phyloP scores from a whole-genome alignment of 164 flowering plant genomes.

The Paratinospora sagittata region DNA sequence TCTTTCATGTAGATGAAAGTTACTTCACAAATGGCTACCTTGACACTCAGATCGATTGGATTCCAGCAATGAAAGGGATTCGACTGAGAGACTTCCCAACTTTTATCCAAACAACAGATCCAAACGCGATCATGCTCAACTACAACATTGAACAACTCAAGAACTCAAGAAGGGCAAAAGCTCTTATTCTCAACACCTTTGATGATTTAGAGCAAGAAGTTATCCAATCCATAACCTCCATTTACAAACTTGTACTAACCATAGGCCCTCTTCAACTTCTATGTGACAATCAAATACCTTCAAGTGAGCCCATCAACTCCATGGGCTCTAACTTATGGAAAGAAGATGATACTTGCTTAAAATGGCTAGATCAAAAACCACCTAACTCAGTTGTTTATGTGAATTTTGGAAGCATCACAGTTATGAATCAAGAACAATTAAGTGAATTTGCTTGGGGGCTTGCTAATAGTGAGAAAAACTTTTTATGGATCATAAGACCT shows the following conservation, averaged over 20 bases:
- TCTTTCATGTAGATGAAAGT: constrained; percentile 25
- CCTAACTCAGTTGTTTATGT: constrained; percentile 42
- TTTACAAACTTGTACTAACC: constrained; percentile 20
- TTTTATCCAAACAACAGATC: constrained; percentile 30
- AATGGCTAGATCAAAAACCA: constrained; percentile 36
- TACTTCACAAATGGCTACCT: constrained; percentile 31
- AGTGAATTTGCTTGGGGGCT: constrained; percentile 54
- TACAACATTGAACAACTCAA: constrained; percentile 6
- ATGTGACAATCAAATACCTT: constrained; percentile 4
- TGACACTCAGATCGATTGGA: constrained; percentile 32
- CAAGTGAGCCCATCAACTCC: constrained; percentile 4
- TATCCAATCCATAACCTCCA: constrained; percentile 22
- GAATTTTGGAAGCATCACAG: constrained; percentile 43
- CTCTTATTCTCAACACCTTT: constrained; percentile 35
- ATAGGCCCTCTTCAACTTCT: constrained; percentile 36
- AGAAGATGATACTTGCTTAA: constrained; percentile 31
- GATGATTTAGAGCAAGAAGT: constrained; percentile 32
- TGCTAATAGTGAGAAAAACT: constrained; percentile 30
- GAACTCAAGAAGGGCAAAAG: constrained; percentile 20
- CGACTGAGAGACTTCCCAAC: constrained; percentile 35
- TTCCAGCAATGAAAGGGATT: constrained; percentile 32
- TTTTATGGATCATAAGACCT: too few relatives aligned
- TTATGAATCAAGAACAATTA: constrained; percentile 30
- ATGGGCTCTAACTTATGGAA: constrained; percentile 40
- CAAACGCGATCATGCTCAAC: constrained; percentile 24